A percentile compares a stretch with the other conserved stretches of the same genome.
phyloP scores from a whole-genome alignment of 164 flowering plant species.

The Vitis rotundifolia region DNA sequence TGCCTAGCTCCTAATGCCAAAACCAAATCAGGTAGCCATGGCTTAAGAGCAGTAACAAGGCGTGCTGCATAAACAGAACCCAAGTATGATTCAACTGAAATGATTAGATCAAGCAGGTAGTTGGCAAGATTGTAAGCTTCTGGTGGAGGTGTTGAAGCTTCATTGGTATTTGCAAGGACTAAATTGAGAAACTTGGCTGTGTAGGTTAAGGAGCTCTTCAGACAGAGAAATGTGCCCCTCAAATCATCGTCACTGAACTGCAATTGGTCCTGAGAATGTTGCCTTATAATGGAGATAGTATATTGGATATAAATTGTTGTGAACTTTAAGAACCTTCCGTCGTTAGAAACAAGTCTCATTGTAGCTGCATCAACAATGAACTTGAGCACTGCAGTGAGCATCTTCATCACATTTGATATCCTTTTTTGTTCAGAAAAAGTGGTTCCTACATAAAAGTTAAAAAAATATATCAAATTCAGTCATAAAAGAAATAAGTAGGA shows the following conservation, averaged over 20 bases:
- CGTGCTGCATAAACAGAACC: slow-evolving; percentile 57
- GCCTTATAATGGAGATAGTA: slow-evolving; percentile 35
- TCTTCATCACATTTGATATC: slow-evolving; percentile 50
- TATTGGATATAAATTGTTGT: slow-evolving; percentile 40
- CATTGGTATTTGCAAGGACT: slow-evolving; percentile 39
- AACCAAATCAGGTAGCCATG: slow-evolving; percentile 88
- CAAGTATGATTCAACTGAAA: slow-evolving; percentile 46
- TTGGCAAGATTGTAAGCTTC: slow-evolving; percentile 53
- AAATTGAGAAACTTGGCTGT: slow-evolving; percentile 68
- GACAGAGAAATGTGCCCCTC: slow-evolving; percentile 46
- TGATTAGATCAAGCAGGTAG: slow-evolving; percentile 56
- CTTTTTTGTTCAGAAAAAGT: slow-evolving; percentile 20
- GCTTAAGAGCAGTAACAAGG: slow-evolving; percentile 47
- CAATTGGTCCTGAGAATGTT: slow-evolving; percentile 19
- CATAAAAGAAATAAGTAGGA: no score
- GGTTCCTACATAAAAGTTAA: slow-evolving; percentile 35
- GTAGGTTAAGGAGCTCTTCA: slow-evolving; percentile 79
- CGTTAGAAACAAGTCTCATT: slow-evolving; percentile 32
- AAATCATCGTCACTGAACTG: slow-evolving; percentile 44
- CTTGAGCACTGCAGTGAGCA: slow-evolving; percentile 65
- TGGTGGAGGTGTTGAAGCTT: slow-evolving; percentile 33
- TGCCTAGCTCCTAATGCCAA: slow-evolving; percentile 58
- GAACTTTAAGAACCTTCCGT: slow-evolving; percentile 48
- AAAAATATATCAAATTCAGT: background rate
- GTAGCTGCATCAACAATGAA: slow-evolving; percentile 59